Conservation (phyloP, 2,329 filamentous ascomycete genomes). For the Neofusicoccum sp. region DNA sequence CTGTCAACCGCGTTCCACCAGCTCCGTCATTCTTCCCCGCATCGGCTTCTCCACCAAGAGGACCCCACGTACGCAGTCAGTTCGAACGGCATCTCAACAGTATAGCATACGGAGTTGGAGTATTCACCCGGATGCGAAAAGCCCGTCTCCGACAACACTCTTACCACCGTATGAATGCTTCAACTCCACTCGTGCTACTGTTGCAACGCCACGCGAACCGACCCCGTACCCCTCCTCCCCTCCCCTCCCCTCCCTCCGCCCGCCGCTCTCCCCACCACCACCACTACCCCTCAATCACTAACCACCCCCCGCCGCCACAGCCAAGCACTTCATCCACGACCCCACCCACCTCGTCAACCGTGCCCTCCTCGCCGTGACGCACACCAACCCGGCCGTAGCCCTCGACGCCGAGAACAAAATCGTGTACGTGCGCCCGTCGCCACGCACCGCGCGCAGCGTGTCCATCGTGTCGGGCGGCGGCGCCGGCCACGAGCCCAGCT, state of each 20-base stretch:
- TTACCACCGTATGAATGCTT: neutral
- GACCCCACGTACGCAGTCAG: no score
- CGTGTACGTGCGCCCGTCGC: constrained; percentile 67
- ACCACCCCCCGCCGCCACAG: constrained; percentile 24
- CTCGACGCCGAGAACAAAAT: constrained; percentile 80
- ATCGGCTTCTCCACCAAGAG: neutral
- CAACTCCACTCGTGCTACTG: neutral
- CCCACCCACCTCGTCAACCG: constrained; percentile 73
- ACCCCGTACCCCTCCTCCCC: neutral
- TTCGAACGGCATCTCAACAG: no score
- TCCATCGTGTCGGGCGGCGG: constrained; percentile 86
- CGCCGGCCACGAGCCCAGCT: constrained; percentile 85
- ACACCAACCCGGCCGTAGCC: constrained; percentile 80
- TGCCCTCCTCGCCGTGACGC: constrained; percentile 72
- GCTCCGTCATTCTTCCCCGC: neutral
- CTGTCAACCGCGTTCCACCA: neutral
- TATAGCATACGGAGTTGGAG: no score
- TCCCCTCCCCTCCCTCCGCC: neutral
- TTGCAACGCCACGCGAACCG: neutral
- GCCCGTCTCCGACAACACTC: neutral
- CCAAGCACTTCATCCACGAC: constrained; percentile 88
- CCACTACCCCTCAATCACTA: neutral
- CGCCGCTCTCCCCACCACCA: neutral
- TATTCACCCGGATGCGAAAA: no score
- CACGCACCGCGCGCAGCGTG: constrained; percentile 56